Conservation (phyloP, 257 asterid species). For the Anisodus tanguticus region DNA sequence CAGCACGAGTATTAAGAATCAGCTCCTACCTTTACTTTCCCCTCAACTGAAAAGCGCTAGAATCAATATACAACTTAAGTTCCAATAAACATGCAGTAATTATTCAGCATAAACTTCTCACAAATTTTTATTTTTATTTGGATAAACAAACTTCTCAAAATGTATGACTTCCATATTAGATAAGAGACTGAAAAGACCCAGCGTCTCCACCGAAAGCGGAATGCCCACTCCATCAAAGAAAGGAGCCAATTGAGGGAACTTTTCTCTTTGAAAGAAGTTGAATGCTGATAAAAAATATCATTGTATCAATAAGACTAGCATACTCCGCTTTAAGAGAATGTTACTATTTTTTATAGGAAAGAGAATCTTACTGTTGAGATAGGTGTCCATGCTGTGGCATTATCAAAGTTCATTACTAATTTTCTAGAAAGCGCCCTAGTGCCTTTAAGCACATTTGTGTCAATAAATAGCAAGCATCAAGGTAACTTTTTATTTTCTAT, state of each 20-base stretch:
- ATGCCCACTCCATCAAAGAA: neutral
- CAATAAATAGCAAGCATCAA: too few relatives aligned
- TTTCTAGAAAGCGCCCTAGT: neutral
- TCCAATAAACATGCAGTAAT: constrained; percentile 16
- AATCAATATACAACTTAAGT: too few relatives aligned
- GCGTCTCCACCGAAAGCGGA: neutral
- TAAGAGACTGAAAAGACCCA: neutral
- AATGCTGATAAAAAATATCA: neutral
- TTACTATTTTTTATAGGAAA: neutral
- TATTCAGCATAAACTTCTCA: neutral
- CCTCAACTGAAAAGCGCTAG: too few relatives aligned
- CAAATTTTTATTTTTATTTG: neutral
- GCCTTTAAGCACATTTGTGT: neutral
- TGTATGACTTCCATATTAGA: constrained; percentile 8
- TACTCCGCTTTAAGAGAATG: neutral
- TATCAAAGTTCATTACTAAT: neutral
- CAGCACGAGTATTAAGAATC: neutral
- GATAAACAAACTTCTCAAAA: neutral
- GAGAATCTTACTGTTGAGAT: neutral
- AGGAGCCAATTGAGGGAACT: neutral
- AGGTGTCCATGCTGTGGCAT: neutral
- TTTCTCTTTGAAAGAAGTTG: neutral
- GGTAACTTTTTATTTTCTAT: neutral
- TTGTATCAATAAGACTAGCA: neutral
- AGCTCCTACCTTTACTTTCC: neutral